phyloP scores from a whole-genome alignment of 2,329 filamentous ascomycete species.

The Phaeoacremonium minimum region DNA sequence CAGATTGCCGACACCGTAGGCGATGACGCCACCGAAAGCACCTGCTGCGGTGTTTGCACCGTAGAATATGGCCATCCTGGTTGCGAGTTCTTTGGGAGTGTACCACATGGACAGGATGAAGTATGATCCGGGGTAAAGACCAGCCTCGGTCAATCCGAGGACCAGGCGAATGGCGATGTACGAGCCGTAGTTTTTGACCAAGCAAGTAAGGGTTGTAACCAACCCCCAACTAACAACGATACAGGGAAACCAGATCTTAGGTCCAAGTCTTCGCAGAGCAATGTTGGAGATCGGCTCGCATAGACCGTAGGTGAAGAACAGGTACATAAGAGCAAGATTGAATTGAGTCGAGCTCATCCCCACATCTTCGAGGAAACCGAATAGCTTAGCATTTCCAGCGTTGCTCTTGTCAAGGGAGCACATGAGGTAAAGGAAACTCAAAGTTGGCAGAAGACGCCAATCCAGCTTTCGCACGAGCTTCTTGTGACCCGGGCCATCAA shows the following conservation, averaged over 20 bases:
- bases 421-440: conserved; percentile 11
- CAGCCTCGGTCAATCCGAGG: conserved; percentile 16
- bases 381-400: conserved; percentile 13
- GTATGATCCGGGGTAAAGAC: conserved; percentile 16
- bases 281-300: conserved; percentile 15
- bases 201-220: conserved; percentile 8
- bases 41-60: conserved; percentile 26
- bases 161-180: conserved; percentile 11
- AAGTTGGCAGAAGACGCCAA: conserved; percentile 9
- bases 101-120: conserved; percentile 18
- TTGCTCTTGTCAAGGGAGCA: conserved; percentile 12
- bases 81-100: conserved; percentile 12
- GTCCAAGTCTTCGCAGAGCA: conserved; percentile 30
- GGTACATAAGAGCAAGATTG: conserved; percentile 26
- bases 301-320: conserved; percentile 17
- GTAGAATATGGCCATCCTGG: conserved; percentile 18
- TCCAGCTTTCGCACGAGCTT: conserved; percentile 4
- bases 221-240: conserved; percentile 11
- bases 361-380: conserved; percentile 14
- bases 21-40: conserved; percentile 30
- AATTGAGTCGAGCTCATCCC: conserved; percentile 12
- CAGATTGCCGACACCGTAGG: conserved; percentile 27
- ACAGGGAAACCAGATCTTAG: conserved; percentile 20
- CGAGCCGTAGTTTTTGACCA: conserved; percentile 9
- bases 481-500: conserved; percentile 1